Evolutionary conservation across 257 asterid species (phyloP).

Genomic region (Fraxinus americana): DNA sequence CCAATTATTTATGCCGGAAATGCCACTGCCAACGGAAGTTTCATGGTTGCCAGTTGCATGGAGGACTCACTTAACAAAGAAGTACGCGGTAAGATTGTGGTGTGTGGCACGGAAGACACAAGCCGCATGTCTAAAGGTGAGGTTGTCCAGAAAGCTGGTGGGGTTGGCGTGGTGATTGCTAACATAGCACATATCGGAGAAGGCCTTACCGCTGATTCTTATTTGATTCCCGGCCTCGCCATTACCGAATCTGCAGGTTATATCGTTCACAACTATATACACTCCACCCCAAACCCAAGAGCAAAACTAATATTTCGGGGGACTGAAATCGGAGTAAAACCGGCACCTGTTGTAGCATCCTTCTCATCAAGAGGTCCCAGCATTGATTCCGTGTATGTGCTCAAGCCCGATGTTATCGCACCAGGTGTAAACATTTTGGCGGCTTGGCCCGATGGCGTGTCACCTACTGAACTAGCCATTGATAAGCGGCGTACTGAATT

Average conservation of each 20-base stretch:
- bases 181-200: conserved; percentile 79
- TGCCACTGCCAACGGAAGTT: conserved; percentile 47
- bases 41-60: conserved; percentile 50
- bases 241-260: conserved; percentile 57
- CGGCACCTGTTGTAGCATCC: conserved; percentile 90
- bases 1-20: conserved; percentile 69
- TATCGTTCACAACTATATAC: conserved; percentile 43
- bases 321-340: conserved; percentile 59
- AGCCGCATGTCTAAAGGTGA: conserved; percentile 73
- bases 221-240: conserved; percentile 65
- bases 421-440: conserved; percentile 94
- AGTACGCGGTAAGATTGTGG: conserved; percentile 71
- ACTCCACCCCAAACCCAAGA: conserved; percentile 51
- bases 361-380: conserved; percentile 88
- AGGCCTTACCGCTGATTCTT: conserved; percentile 81
- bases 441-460: conserved; percentile 72
- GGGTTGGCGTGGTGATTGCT: conserved; percentile 70
- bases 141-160: conserved; percentile 64
- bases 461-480: conserved; percentile 59
- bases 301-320: conserved; percentile 68
- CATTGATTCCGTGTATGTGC: conserved; percentile 38
- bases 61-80: conserved; percentile 52
- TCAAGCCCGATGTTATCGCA: conserved; percentile 83
- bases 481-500: conserved; percentile 65
- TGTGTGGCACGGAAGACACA: conserved; percentile 78